Evolutionary conservation across 2,329 filamentous ascomycete species (phyloP).

Genomic region (Alternaria sp.): DNA sequence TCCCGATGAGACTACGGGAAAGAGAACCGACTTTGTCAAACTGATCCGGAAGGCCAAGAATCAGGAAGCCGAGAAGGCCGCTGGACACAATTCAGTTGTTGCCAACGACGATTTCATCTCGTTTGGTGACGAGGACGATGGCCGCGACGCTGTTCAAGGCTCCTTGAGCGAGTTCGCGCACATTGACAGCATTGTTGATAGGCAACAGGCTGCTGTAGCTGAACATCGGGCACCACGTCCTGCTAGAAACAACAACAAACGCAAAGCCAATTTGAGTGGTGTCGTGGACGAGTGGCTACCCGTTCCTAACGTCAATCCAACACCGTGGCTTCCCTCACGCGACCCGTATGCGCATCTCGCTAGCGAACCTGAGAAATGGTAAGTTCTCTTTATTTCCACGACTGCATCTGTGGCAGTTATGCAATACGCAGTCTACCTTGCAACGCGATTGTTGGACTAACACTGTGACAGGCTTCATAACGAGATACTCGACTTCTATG

Average conservation of each 20-base stretch:
- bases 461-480: conserved; percentile 72
- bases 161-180: conserved; percentile 31
- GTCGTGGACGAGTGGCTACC: conserved; percentile 55
- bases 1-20: conserved; percentile 70
- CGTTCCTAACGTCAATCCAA: conserved; percentile 46
- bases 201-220: conserved; percentile 14
- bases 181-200: conserved; percentile 9
- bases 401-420: neutral
- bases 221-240: conserved; percentile 18
- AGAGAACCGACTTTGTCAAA: conserved; percentile 87
- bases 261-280: conserved; percentile 63
- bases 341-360: conserved; percentile 62
- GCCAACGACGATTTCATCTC: conserved; percentile 85
- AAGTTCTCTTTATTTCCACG: neutral
- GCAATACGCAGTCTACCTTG: neutral
- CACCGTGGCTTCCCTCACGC: conserved; percentile 54
- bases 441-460: neutral
- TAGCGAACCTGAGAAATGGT: conserved; percentile 58
- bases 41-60: conserved; percentile 88
- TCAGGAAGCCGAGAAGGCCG: conserved; percentile 60
- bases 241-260: conserved; percentile 60
- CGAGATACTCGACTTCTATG: conserved; percentile 87
- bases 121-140: conserved; percentile 60
- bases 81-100: conserved; percentile 56
- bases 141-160: conserved; percentile 21